Base-by-base conservation (phyloP, 2,329 filamentous ascomycete genomes). In the Colletotrichum truncatum region DNA sequence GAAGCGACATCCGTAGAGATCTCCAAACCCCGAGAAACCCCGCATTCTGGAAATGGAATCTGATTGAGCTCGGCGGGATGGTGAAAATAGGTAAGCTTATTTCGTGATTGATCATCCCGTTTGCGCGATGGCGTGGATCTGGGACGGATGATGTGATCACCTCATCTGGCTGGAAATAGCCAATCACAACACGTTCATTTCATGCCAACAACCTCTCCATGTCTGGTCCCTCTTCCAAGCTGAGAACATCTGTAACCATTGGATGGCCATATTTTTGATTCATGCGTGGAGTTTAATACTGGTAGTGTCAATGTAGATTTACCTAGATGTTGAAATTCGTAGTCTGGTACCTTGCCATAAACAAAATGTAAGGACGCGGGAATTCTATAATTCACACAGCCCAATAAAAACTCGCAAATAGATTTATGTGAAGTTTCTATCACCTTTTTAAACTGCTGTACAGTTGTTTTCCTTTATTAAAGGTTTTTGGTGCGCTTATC, bases 31-130 rank as follows among this genome's bases (percentile, higher is more conserved):
- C 5, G 39, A 11, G 16, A 51, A 23, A 34, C 51, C 34, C 58
- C 51, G 51, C 26, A 51, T 14, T 55, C 16, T 16, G 10, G 7
- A 32, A 18, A n/a, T 10, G 26, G 16, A 14, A n/a, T 30, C 18
- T 25, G 11, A 34, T 14, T 41, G 30, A 5, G 3, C 16, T 39
- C 48, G 16, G 23, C 36, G 48, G 14, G 12, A 54, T 67, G 66
- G 34, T 58, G 63, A 64, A 32, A 67, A 46, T 16, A 10, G 21
- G 12, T 21, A 18, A 51, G n/a, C 48, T 9, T 38, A 67, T 67
- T 67, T 63, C 66, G 66, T 67, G 66, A 67, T 67, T 39, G 39
- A 49, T 26, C 23, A 28, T 7, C 55, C 28, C 36, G 36, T 28
- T 26, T n/a, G 18, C 12, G 28, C 23, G n/a, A 66, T 67, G 49